Conservation (phyloP, 164 flowering plant genomes). For the Saururus chinensis region DNA sequence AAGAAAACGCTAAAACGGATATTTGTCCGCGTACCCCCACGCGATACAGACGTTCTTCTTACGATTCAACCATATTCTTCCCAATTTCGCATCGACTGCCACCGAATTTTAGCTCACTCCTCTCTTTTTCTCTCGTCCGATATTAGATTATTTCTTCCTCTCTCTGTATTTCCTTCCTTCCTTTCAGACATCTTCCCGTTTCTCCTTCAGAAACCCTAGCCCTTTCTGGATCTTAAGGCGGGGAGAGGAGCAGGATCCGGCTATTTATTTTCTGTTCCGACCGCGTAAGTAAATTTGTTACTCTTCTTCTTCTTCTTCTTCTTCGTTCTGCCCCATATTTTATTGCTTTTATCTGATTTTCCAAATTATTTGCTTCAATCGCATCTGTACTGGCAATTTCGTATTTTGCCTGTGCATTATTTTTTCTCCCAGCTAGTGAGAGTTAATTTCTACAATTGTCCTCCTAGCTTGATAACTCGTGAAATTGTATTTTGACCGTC, state of each 20-base stretch:
- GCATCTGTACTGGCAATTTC: neutral
- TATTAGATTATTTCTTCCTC: no score
- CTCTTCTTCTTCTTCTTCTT: neutral
- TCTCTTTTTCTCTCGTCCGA: neutral
- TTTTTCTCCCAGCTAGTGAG: neutral
- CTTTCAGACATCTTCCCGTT: no score
- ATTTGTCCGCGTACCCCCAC: no score
- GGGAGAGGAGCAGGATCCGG: neutral
- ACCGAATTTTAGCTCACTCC: neutral
- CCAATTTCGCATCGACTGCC: constrained; percentile 1
- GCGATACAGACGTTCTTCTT: no score
- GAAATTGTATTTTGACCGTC: neutral
- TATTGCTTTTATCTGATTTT: neutral
- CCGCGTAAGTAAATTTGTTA: neutral
- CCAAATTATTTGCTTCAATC: no score
- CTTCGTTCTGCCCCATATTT: no score
- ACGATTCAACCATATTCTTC: no score
- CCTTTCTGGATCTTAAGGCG: neutral
- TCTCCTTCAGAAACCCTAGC: neutral
- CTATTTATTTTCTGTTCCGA: neutral
- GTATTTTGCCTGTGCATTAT: neutral
- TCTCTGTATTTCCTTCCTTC: neutral
- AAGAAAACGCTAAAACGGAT: no score
- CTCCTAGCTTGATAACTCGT: neutral
- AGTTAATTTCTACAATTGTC: neutral